Evolutionary conservation across 345 rosid genomes (phyloP).

Genomic region (Arabidopsis suecica): DNA sequence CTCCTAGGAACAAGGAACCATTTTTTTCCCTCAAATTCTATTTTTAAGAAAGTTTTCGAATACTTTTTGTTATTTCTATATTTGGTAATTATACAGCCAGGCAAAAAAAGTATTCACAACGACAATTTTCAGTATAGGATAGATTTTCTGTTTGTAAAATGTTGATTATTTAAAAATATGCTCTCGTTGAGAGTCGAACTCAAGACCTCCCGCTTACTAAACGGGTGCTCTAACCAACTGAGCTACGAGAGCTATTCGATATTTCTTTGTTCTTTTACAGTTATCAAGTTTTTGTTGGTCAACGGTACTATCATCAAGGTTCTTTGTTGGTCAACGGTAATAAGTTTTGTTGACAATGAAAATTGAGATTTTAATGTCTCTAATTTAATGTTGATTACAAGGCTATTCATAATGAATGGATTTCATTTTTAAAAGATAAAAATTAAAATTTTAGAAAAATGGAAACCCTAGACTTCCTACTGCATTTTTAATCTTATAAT

Average conservation of each 20-base stretch:
- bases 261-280: too few relatives aligned
- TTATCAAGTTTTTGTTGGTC: too few relatives aligned
- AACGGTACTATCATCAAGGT: neutral
- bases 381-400: too few relatives aligned
- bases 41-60: slow-evolving; percentile 15
- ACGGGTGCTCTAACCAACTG: slow-evolving; percentile 99
- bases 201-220: slow-evolving; percentile 99
- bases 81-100: slow-evolving; percentile 17
- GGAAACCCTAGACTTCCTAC: neutral
- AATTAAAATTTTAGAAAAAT: too few relatives aligned
- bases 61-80: slow-evolving; percentile 17
- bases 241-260: slow-evolving; percentile 77
- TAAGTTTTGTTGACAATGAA: too few relatives aligned
- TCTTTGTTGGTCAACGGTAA: neutral
- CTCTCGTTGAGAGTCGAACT: slow-evolving; percentile 78
- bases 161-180: neutral
- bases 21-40: neutral
- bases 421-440: too few relatives aligned
- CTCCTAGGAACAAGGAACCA: slow-evolving; percentile 26
- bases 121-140: neutral
- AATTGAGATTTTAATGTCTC: too few relatives aligned
- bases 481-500: too few relatives aligned
- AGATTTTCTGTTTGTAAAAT: neutral
- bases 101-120: neutral
- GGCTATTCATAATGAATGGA: too few relatives aligned